phyloP scores from a whole-genome alignment of 2,329 filamentous ascomycete genomes.

The Penicillium sp. region DNA sequence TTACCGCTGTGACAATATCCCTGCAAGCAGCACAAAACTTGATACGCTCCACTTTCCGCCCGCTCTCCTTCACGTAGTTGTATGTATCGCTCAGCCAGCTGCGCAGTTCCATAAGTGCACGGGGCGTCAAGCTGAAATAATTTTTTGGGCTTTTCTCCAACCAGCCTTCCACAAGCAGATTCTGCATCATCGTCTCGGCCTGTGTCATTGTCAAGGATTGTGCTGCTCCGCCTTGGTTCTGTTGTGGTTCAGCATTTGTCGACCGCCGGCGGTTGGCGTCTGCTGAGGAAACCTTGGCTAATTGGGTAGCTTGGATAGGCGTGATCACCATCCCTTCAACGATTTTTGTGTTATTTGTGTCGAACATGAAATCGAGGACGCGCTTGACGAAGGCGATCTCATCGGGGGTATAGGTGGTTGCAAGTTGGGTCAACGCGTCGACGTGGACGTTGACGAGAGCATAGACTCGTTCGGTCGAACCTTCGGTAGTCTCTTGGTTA shows the following conservation, averaged over 20 bases:
- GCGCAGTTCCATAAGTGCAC: slow-evolving; percentile 79
- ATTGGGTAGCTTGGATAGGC: slow-evolving; percentile 72
- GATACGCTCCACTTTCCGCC: slow-evolving; percentile 63
- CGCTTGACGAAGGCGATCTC: slow-evolving; percentile 89
- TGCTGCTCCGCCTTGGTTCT: slow-evolving; percentile 32
- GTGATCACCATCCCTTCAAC: slow-evolving; percentile 81
- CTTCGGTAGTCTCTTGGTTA: slow-evolving; percentile 3
- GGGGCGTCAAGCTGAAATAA: slow-evolving; percentile 73
- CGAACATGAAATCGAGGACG: slow-evolving; percentile 87
- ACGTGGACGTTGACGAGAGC: slow-evolving; percentile 85
- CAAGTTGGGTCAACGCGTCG: slow-evolving; percentile 81
- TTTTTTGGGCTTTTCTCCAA: slow-evolving; percentile 69
- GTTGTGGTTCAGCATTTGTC: slow-evolving; percentile 33
- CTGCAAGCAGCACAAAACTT: slow-evolving; percentile 86
- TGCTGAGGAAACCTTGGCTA: slow-evolving; percentile 50
- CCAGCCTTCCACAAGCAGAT: slow-evolving; percentile 78
- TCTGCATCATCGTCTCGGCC: slow-evolving; percentile 68
- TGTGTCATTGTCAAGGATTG: slow-evolving; percentile 70
- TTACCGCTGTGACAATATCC: slow-evolving; percentile 76
- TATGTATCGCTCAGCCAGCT: slow-evolving; percentile 85
- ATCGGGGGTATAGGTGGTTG: slow-evolving; percentile 74
- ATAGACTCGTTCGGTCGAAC: slow-evolving; percentile 59
- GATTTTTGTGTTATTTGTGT: slow-evolving; percentile 75
- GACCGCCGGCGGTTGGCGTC: slow-evolving; percentile 49
- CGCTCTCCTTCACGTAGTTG: slow-evolving; percentile 68